These are phyloP conservation scores for Lepiota venenata DNA, from an alignment of 768 basidiomycete species.

Conservation along the genomic window DNA sequence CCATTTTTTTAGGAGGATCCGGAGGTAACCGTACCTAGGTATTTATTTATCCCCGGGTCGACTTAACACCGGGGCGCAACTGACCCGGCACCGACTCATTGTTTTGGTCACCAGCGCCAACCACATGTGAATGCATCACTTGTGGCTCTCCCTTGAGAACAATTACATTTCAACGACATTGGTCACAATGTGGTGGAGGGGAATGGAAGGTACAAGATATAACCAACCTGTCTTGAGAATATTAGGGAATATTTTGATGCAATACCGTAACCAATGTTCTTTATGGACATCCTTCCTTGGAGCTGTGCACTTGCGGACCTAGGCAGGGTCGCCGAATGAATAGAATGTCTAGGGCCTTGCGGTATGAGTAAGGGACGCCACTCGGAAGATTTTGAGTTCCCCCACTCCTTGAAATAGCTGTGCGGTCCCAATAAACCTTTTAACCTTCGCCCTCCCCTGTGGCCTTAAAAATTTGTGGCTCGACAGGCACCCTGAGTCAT, in stretches of 20 bases:
- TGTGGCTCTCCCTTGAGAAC: neutral
- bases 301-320: conserved; percentile 4
- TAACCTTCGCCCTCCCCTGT: neutral
- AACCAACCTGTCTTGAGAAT: neutral
- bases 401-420: conserved; percentile 11
- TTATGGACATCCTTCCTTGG: neutral
- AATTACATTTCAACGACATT: neutral
- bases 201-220: conserved; percentile 2
- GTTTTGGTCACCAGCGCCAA: neutral
- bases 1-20: neutral
- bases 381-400: conserved; percentile 6
- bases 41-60: neutral
- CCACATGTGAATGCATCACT: neutral
- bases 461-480: neutral
- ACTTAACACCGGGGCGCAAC: conserved; percentile 4
- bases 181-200: neutral
- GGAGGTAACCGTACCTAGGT: neutral
- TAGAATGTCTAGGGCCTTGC: neutral
- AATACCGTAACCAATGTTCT: neutral
- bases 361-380: conserved; percentile 9
- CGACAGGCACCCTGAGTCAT: neutral
- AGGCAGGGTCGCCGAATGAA: no score
- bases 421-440: conserved; percentile 2
- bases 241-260: conserved; percentile 4
- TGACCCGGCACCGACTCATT: neutral